These are phyloP conservation scores for Lentithecium fluviatile DNA, from an alignment of 495 filamentous ascomycete species.

Conservation along the genomic window DNA sequence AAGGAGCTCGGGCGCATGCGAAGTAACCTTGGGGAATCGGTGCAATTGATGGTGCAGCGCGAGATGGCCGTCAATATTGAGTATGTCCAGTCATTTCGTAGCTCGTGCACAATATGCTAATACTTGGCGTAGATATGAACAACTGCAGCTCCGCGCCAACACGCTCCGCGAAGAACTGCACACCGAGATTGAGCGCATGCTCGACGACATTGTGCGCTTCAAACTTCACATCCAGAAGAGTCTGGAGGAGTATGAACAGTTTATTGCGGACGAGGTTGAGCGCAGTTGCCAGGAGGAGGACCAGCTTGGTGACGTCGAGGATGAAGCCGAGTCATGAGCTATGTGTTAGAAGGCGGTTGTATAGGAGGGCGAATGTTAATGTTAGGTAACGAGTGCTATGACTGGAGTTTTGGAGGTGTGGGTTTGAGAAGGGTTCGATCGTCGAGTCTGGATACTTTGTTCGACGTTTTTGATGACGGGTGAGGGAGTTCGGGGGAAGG, in stretches of 20 bases:
- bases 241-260: constrained; percentile 87
- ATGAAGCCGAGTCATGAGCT: constrained; percentile 17
- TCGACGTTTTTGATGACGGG: too few relatives aligned
- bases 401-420: too few relatives aligned
- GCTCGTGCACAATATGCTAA: constrained; percentile 1
- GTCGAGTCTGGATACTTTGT: too few relatives aligned
- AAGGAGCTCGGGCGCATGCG: constrained; percentile 94
- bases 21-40: constrained; percentile 75
- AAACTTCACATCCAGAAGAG: constrained; percentile 93
- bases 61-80: constrained; percentile 97
- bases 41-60: constrained; percentile 89
- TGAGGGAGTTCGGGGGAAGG: too few relatives aligned
- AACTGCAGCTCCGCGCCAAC: constrained; percentile 78
- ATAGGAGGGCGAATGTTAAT: too few relatives aligned
- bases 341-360: background rate
- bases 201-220: constrained; percentile 97
- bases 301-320: constrained; percentile 25
- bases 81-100: constrained; percentile 50
- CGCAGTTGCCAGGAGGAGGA: constrained; percentile 58
- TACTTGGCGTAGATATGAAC: constrained; percentile 68
- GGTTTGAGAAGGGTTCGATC: too few relatives aligned
- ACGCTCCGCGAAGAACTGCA: constrained; percentile 88
- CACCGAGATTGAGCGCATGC: constrained; percentile 90
- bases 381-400: too few relatives aligned
- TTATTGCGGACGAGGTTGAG: constrained; percentile 87